Percentiles rank a stretch among this genome's conserved stretches.
Conservation (phyloP, 495 filamentous ascomycete genomes). For the Xylaria cubensis region DNA sequence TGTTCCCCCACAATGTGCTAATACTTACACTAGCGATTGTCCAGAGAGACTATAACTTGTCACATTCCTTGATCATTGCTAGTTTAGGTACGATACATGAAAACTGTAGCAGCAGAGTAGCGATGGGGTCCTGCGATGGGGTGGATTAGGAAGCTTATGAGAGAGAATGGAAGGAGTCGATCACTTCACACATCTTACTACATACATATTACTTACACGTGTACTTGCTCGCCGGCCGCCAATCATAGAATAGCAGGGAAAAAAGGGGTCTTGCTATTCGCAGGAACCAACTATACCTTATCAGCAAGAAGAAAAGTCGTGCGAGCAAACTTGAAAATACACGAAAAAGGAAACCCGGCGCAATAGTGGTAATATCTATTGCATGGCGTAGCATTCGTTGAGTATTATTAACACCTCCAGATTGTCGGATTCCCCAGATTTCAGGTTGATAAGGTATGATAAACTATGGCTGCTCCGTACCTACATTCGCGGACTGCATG, state of each 20-base stretch:
- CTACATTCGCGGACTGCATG: constrained; percentile 1
- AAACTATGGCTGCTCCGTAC: not conserved
- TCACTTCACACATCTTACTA: not conserved
- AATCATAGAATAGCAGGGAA: not conserved
- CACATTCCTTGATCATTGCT: constrained; percentile 10
- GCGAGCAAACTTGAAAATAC: not conserved
- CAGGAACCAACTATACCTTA: not conserved
- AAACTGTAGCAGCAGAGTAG: not conserved
- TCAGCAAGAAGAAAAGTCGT: not conserved
- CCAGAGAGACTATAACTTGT: not conserved
- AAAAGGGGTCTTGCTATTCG: not conserved
- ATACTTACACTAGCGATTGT: not conserved
- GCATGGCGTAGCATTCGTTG: not conserved
- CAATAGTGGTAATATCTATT: constrained; percentile 6
- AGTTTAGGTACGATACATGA: not conserved
- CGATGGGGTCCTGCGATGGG: not conserved
- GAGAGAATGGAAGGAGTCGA: not conserved
- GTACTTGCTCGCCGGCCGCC: not conserved
- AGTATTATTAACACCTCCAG: not conserved
- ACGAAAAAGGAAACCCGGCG: not conserved
- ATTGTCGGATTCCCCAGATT: not conserved
- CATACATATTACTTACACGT: not conserved
- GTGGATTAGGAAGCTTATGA: not conserved
- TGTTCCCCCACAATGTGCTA: constrained; percentile 17
- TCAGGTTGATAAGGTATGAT: not conserved